Conservation (phyloP, 2,329 filamentous ascomycete species). For the Tolypocladium sp. region DNA sequence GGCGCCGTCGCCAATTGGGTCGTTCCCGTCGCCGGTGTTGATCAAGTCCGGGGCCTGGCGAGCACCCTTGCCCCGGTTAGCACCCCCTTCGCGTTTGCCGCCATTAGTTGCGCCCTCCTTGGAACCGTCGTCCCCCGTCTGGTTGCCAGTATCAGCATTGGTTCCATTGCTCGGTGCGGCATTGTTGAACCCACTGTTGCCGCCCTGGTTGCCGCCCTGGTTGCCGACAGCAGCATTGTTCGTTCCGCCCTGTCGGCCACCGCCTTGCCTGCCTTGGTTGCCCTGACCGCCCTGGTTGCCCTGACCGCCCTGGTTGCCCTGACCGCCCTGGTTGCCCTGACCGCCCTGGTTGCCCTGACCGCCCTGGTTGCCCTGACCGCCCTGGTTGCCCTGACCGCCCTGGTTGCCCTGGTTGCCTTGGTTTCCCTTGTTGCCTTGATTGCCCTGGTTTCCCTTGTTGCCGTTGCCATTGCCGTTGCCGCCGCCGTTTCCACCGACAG, state of each 20-base stretch:
- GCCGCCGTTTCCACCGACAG: conserved; percentile 26
- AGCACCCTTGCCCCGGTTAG: conserved; percentile 7
- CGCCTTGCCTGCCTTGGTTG: conserved; percentile 1
- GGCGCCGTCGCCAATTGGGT: conserved; percentile 22
- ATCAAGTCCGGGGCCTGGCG: conserved; percentile 22
- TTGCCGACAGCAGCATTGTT: background rate
- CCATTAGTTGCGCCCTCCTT: conserved; percentile 3
- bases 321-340: background rate
- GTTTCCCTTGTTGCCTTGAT: conserved; percentile 8
- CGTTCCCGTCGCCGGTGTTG: conserved; percentile 16
- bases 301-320: background rate
- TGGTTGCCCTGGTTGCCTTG: conserved; percentile 7
- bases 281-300: background rate
- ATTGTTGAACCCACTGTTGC: conserved; percentile 1
- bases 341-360: background rate
- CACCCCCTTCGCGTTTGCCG: conserved; percentile 11
- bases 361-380: conserved; percentile 3
- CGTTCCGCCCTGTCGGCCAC: background rate
- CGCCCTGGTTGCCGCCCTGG: conserved; percentile 1
- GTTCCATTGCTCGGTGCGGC: background rate
- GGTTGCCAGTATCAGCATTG: background rate
- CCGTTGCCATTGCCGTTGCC: conserved; percentile 8
- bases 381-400: conserved; percentile 3
- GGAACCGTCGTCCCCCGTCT: background rate
- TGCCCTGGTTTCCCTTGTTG: conserved; percentile 6